phyloP scores from a whole-genome alignment of 2,329 filamentous ascomycete species.

The Fonsecaea erecta region DNA sequence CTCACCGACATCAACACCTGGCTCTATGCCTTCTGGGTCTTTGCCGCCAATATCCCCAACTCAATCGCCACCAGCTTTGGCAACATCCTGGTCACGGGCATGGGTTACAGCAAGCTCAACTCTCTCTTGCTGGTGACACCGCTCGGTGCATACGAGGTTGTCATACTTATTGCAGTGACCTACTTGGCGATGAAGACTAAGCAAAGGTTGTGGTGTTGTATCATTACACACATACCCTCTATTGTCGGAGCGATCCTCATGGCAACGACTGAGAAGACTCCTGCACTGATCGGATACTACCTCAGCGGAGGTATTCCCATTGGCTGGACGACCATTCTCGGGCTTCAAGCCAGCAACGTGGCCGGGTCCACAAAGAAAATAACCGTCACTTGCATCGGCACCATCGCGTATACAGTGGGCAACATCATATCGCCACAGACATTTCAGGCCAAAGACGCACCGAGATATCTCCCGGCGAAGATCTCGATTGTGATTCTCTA shows the following conservation, averaged over 20 bases:
- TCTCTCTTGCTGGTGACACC: constrained; percentile 47
- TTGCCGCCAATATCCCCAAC: constrained; percentile 47
- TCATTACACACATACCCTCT: constrained; percentile 44
- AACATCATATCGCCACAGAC: constrained; percentile 53
- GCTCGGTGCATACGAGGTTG: constrained; percentile 47
- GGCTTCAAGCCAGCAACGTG: constrained; percentile 45
- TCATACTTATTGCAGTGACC: constrained; percentile 45
- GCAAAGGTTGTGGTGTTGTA: constrained; percentile 44
- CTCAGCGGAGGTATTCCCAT: constrained; percentile 47
- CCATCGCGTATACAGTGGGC: constrained; percentile 47
- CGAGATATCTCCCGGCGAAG: constrained; percentile 40
- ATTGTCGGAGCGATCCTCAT: constrained; percentile 47
- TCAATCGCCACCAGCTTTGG: constrained; percentile 47
- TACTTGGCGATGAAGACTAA: constrained; percentile 46
- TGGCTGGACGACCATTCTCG: constrained; percentile 48
- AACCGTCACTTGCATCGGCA: constrained; percentile 43
- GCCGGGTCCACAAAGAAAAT: constrained; percentile 47
- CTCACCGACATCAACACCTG: constrained; percentile 44
- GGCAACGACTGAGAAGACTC: constrained; percentile 46
- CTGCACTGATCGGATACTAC: constrained; percentile 47
- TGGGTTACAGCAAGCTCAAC: constrained; percentile 44
- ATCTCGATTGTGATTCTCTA: constrained; percentile 41
- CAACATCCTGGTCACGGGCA: constrained; percentile 46
- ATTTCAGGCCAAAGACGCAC: constrained; percentile 46
- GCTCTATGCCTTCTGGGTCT: constrained; percentile 47